These are phyloP conservation scores for Crotalaria pallida DNA, from an alignment of 306 rosid species.

Conservation along the genomic window DNA sequence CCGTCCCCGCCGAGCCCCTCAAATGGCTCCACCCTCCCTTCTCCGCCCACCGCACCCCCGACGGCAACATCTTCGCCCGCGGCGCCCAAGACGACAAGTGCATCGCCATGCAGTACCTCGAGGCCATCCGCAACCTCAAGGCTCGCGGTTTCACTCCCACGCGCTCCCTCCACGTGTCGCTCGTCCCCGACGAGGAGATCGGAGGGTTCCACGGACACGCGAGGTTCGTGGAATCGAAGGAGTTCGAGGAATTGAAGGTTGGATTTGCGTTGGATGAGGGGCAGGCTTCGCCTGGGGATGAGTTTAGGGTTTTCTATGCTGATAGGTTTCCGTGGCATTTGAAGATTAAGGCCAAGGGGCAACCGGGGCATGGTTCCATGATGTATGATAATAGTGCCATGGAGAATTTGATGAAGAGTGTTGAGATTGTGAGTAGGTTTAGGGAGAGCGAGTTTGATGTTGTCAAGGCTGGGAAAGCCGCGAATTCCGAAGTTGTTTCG, in stretches of 20 bases:
- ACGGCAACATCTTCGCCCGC: constrained; percentile 70
- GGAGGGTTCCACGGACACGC: constrained; percentile 61
- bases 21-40: constrained; percentile 89
- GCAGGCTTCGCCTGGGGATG: constrained; percentile 66
- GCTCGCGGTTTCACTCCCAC: constrained; percentile 29
- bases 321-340: constrained; percentile 75
- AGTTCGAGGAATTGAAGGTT: constrained; percentile 46
- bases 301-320: constrained; percentile 70
- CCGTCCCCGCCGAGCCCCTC: constrained; percentile 83
- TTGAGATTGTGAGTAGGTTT: constrained; percentile 53
- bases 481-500: constrained; percentile 70
- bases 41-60: constrained; percentile 51
- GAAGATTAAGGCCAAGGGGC: constrained; percentile 56
- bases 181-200: constrained; percentile 85
- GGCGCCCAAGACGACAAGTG: constrained; percentile 95
- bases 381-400: constrained; percentile 68
- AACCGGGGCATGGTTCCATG: constrained; percentile 75
- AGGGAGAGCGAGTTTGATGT: constrained; percentile 76
- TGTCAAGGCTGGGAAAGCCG: constrained; percentile 71
- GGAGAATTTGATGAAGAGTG: constrained; percentile 92
- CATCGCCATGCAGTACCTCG: constrained; percentile 77
- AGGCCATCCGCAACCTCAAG: constrained; percentile 63
- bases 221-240: constrained; percentile 48
- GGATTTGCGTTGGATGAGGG: constrained; percentile 88
- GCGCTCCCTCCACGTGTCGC: constrained; percentile 68